These are phyloP conservation scores for Diaporthe velutina DNA, from an alignment of 2,329 filamentous ascomycete genomes.

Conservation along the genomic window DNA sequence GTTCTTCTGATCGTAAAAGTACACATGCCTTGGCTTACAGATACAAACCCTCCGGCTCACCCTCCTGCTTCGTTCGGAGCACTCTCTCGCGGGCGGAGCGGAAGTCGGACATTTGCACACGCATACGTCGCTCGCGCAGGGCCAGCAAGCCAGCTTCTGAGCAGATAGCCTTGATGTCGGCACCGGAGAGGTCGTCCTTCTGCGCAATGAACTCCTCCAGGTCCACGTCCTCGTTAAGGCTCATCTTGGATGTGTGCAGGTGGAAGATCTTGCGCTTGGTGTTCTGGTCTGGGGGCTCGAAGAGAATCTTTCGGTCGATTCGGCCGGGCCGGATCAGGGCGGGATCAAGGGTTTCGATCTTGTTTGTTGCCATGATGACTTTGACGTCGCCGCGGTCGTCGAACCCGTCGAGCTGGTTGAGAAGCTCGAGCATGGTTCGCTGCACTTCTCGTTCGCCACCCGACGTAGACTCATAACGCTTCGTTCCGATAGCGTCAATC, in stretches of 20 bases:
- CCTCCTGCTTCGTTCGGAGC: constrained; percentile 98
- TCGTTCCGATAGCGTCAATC: constrained; percentile 98
- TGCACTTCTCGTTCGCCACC: constrained; percentile 98
- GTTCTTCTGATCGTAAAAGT: not conserved
- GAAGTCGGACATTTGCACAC: constrained; percentile 99
- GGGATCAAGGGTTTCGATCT: constrained; percentile 97
- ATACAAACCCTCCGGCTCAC: constrained; percentile 97
- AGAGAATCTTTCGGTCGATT: constrained; percentile 97
- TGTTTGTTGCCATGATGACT: constrained; percentile 99
- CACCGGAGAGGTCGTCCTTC: constrained; percentile 97
- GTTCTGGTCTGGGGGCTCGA: constrained; percentile 80
- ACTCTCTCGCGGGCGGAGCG: constrained; percentile 91
- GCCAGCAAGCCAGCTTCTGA: constrained; percentile 97
- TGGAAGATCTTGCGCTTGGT: constrained; percentile 98
- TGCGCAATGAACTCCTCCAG: constrained; percentile 98
- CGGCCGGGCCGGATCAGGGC: constrained; percentile 96
- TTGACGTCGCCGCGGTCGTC: constrained; percentile 99
- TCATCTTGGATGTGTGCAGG: constrained; percentile 99
- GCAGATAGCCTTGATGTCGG: constrained; percentile 99
- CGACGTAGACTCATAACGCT: constrained; percentile 97
- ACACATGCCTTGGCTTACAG: constrained; percentile 71
- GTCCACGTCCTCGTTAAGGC: constrained; percentile 94
- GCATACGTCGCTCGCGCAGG: constrained; percentile 93
- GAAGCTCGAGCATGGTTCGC: constrained; percentile 96
- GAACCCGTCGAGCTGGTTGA: constrained; percentile 98